phyloP scores from a whole-genome alignment of 2,329 filamentous ascomycete genomes.

The Cladosporium sp. region DNA sequence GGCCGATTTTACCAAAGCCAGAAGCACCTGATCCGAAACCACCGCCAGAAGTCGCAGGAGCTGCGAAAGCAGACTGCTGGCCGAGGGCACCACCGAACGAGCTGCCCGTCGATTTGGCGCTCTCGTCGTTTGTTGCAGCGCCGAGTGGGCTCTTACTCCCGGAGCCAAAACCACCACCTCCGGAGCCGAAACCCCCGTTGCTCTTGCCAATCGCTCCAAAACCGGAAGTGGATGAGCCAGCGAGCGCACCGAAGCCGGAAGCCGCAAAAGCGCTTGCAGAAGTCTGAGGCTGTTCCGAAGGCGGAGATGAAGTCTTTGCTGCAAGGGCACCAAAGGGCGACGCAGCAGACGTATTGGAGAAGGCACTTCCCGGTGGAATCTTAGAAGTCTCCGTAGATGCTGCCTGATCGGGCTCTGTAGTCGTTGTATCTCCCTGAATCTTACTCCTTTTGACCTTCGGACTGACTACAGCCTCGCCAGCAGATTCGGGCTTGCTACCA shows the following conservation, averaged over 20 bases:
- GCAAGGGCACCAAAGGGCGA: slow-evolving; percentile 45
- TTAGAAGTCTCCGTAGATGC: slow-evolving; percentile 12
- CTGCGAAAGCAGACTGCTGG: slow-evolving; percentile 26
- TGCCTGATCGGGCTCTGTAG: slow-evolving; percentile 27
- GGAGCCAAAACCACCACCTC: slow-evolving; percentile 24
- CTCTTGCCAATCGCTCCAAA: slow-evolving; percentile 31
- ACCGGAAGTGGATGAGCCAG: slow-evolving; percentile 32
- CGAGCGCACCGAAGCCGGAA: slow-evolving; percentile 41
- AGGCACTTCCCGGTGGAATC: slow-evolving; percentile 36
- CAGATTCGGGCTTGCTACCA: slow-evolving; percentile 15
- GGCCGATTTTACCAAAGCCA: slow-evolving; percentile 28
- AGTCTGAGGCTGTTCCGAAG: slow-evolving; percentile 28
- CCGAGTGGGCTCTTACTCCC: slow-evolving; percentile 33
- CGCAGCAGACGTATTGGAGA: slow-evolving; percentile 39
- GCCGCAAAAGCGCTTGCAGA: slow-evolving; percentile 46
- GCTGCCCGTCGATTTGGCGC: slow-evolving; percentile 17
- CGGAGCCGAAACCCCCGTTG: slow-evolving; percentile 16
- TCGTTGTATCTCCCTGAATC: slow-evolving; percentile 17
- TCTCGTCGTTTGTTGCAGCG: slow-evolving; percentile 21
- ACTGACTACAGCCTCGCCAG: slow-evolving; percentile 25
- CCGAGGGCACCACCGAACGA: slow-evolving; percentile 34
- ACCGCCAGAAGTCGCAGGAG: slow-evolving; percentile 18
- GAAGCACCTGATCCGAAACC: slow-evolving; percentile 29
- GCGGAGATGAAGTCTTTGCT: slow-evolving; percentile 27
- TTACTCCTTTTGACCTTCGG: slow-evolving; percentile 46